Base-by-base conservation (phyloP, 2,329 filamentous ascomycete genomes). In the Phoma herbarum region DNA sequence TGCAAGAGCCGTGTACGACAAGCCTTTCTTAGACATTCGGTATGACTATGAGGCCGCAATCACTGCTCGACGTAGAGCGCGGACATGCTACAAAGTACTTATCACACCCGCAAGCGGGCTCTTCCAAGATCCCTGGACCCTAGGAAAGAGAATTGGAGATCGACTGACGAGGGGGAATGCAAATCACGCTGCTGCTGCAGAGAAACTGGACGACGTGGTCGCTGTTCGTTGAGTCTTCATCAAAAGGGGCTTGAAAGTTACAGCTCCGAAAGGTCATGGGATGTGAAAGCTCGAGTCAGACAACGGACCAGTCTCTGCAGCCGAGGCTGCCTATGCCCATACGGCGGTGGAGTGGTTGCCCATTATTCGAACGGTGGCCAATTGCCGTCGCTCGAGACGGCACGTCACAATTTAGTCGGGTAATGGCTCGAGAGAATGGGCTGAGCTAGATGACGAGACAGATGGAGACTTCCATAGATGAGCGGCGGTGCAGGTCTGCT, bases 161-260 rank as follows among this genome's bases (percentile, higher is more conserved):
- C 45, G 3, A 4, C 41, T 33, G 49, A 47, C 28, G 23, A 31
- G 35, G 42, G 26, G 16, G 41, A 22, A 11, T 9, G 31, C 35
- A 23, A 22, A 43, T 25, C 29, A 58, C 53, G 16, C 25, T 12
- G 22, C 23, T 51, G 49, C 29, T 65, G 20, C 25, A 62, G 48
- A 58, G 59, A 29, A 63, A 66, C 20, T 69, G 62, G 55, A 49
- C 61, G 20, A 57, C 56, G n/a, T 66, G 62, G 57, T 28, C 50
- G 9, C n/a, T 64, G 18, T 60, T 65, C n/a, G 49, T 58, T 6
- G 60, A 68, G 16, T 16, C n/a, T 16, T 46, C 64, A 33, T 47
- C 62, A 23, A 43, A 46, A 53, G 20, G 56, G 39, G 56, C 48
- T 18, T 57, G 62, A 35, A 23, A 2, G 37, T 53, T 10, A 31